These are phyloP conservation scores for Setaria italica DNA, from an alignment of 202 grass and related monocot species.

Conservation along the genomic window DNA sequence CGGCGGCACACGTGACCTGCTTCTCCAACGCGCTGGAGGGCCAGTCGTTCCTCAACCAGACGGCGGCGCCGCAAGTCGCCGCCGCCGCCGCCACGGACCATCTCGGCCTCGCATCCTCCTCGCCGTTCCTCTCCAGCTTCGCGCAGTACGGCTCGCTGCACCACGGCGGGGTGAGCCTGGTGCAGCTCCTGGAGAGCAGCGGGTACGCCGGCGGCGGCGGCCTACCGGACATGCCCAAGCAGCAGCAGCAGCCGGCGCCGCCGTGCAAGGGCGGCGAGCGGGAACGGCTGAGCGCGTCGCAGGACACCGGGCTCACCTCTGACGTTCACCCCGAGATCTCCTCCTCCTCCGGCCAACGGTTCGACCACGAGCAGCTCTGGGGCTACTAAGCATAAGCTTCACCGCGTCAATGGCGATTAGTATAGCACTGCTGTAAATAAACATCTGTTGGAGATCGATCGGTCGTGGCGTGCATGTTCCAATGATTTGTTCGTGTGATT, in stretches of 20 bases:
- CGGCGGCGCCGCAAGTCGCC: not conserved
- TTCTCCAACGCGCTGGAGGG: conserved; percentile 74
- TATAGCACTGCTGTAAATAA: conserved; percentile 52
- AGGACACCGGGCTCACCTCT: conserved; percentile 67
- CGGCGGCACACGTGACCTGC: conserved; percentile 80
- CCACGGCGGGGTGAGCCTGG: conserved; percentile 41
- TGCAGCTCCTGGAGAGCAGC: conserved; percentile 57
- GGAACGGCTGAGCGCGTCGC: conserved; percentile 56
- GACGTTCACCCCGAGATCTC: conserved; percentile 69
- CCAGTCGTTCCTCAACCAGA: conserved; percentile 45
- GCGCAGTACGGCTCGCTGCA: conserved; percentile 45
- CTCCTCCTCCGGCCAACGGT: conserved; percentile 53
- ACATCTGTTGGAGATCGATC: not conserved
- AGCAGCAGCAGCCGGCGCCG: not conserved
- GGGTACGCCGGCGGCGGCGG: not conserved
- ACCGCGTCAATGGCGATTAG: not conserved
- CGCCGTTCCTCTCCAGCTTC: conserved; percentile 35
- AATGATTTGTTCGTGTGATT: conserved; percentile 26
- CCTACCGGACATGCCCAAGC: conserved; percentile 3
- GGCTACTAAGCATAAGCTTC: conserved; percentile 38
- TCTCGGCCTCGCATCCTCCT: conserved; percentile 20
- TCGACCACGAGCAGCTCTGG: conserved; percentile 56
- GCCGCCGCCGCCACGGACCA: conserved; percentile 1
- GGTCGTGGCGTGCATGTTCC: conserved; percentile 1
- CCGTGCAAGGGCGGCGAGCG: conserved; percentile 40